Evolutionary conservation across 495 filamentous ascomycete genomes (phyloP), one percentile per base, ranked within the genome.

Genomic region (Penicillium crystallinum): DNA sequence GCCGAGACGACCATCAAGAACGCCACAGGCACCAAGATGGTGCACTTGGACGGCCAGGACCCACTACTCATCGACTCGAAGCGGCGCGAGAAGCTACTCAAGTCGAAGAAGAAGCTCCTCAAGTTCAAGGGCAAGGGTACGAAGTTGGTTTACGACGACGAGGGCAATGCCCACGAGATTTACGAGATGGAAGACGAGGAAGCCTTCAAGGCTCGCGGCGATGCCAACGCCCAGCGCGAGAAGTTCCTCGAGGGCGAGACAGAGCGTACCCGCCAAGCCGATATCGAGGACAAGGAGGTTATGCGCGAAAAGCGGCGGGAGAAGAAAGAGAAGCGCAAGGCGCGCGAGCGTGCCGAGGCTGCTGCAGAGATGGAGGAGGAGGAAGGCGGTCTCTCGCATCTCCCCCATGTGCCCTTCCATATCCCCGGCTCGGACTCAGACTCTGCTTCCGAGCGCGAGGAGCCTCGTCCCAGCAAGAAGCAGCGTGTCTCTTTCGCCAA

Each of bases 81-180:
- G 65, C 89, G 93, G 17, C 84, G 86, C 59, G 91, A 95, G 72
- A 96, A 96, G 69, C 80, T 96, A 23, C 81, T 97, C 58, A 88
- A 86, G 49, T 95, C 89, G 22, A 97, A 97, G 77, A 96, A 96
- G 77, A 89, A 92, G 70, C 76, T 96, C 21, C 78, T 85, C 53
- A 93, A 96, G 65, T 84, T 87, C 68, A 95, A 91, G 69, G 85
- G 86, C 59, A 87, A 86, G 66, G 88, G 88, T 34, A 84, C 77
- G 39, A 95, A 89, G 59, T 70, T 97, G 6, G 74, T 96, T 38
- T 99, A 89, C 66, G 95, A 99, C 71, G 91, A 96, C 50, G 90
- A 97, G 8, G 93, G 92, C 52, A 81, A 81, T 43, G 75, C 90
- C 1, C 91, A 92, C 67, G 80, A 87, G 46, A 47, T 93, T 6